phyloP scores from a whole-genome alignment of 257 asterid genomes.

The Solanum sitiens region DNA sequence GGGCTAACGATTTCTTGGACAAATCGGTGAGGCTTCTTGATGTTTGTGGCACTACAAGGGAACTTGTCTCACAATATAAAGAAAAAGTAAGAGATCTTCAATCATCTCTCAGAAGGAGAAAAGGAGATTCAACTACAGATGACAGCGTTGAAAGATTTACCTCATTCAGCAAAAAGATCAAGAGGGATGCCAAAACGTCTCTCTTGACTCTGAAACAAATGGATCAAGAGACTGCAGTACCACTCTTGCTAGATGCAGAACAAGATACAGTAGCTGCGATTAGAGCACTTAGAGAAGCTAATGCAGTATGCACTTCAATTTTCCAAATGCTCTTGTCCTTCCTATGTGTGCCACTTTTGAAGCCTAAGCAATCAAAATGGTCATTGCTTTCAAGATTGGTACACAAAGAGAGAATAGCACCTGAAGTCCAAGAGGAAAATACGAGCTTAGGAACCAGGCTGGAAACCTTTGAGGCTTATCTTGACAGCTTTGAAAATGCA shows the following conservation, averaged over 20 bases:
- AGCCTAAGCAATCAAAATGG: constrained; percentile 20
- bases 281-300: constrained; percentile 16
- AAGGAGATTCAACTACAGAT: constrained; percentile 8
- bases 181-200: constrained; percentile 6
- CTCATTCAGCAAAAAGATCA: constrained; percentile 10
- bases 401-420: constrained; percentile 7
- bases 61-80: constrained; percentile 3
- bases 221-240: constrained; percentile 4
- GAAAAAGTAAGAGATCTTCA: constrained; percentile 17
- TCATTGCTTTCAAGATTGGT: constrained; percentile 18
- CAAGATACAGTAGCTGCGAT: constrained; percentile 7
- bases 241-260: constrained; percentile 11
- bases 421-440: constrained; percentile 6
- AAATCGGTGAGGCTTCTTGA: constrained; percentile 16
- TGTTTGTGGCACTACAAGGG: constrained; percentile 13
- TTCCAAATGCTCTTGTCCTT: constrained; percentile 13
- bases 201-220: not conserved
- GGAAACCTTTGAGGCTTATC: not conserved
- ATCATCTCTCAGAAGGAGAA: constrained; percentile 23
- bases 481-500: not conserved
- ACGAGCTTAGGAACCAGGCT: not conserved
- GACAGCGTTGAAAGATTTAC: not conserved
- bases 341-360: constrained; percentile 10
- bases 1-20: constrained; percentile 10
- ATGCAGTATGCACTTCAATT: constrained; percentile 5